phyloP scores from a whole-genome alignment of 1,139 yeast species.

The Yamadazyma conglobata region DNA sequence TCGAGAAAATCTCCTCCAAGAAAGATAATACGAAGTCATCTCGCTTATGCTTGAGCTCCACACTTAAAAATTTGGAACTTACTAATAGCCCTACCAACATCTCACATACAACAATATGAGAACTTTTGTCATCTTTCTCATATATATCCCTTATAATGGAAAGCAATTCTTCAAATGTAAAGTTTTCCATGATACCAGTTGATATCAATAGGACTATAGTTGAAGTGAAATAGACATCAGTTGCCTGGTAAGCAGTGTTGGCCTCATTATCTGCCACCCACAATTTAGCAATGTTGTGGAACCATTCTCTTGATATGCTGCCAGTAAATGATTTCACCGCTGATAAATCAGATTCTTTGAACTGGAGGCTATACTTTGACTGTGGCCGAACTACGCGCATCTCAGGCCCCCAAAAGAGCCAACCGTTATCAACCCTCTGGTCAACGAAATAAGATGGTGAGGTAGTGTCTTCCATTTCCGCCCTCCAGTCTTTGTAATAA shows the following conservation, averaged over 20 bases:
- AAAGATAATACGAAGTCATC: conserved; percentile 47
- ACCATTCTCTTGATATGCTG: conserved; percentile 55
- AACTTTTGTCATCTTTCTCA: conserved; percentile 57
- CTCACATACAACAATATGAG: conserved; percentile 63
- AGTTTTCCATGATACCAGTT: conserved; percentile 34
- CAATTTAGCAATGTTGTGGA: conserved; percentile 47
- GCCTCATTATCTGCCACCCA: conserved; percentile 67
- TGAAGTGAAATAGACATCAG: conserved; percentile 53
- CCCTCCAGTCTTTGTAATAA: conserved; percentile 43
- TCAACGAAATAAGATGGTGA: conserved; percentile 57
- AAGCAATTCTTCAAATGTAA: conserved; percentile 44
- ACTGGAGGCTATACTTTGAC: conserved; percentile 10
- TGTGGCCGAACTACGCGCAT: conserved; percentile 45
- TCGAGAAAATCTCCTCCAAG: conserved; percentile 45
- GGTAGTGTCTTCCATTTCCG: conserved; percentile 51
- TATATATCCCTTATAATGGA: conserved; percentile 50
- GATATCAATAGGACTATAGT: conserved; percentile 45
- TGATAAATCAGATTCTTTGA: conserved; percentile 34
- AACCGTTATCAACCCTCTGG: conserved; percentile 56
- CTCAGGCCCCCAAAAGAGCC: conserved; percentile 73
- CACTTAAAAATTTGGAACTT: conserved; percentile 38
- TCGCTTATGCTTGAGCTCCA: conserved; percentile 26
- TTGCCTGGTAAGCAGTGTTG: conserved; percentile 57
- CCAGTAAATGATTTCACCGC: conserved; percentile 46
- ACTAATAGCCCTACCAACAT: conserved; percentile 55